Evolutionary conservation across 768 basidiomycete genomes (phyloP), one percentile per base, ranked within the genome.

Genomic region (Auriscalpium orientale): DNA sequence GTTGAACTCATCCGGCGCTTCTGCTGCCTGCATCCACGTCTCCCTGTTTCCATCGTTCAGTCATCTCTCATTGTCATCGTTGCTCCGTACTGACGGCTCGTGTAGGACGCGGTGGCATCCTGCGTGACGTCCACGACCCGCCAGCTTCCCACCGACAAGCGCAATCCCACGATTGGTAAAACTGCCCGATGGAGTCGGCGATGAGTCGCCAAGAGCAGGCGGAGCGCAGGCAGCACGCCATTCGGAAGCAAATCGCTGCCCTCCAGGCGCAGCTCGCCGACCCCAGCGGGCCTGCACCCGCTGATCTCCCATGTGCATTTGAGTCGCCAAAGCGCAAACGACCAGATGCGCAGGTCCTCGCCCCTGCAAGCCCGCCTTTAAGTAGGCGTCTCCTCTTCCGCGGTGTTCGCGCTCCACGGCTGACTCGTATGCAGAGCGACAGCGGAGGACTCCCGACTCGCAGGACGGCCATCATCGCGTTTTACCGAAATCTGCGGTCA

Each of bases 301-400:
- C 51, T 55, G 51, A 49, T 44, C 57, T 54, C 33, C 56, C 45
- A 21, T 37, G 46, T 37, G n/a, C 38, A 44, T 45, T 49, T 36
- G 55, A 60, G 20, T 76, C 79, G 7, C 78, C 79, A 9, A 81
- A 82, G 66, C 72, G 79, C 57, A 83, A 78, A 67, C 69, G 69
- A 46, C 60, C 61, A 11, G 71, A 76, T 9, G 57, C 72, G 3
- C 66, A 69, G 2, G 63, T 79, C 13, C 62, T 78, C 33, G 83
- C 74, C 1, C 83, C 83, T 6, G 67, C 77, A 0, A 85, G 83
- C 0, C 88, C 88, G 9, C 87, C 88, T 37, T 84, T 84, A 4
- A 86, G 86, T 88, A 28, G 28, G 60, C 67, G 77, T 68, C n/a
- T 28, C 45, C 36, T 44, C 45, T 13, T 55, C 51, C 45, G 34